Conservation (phyloP, 2,329 filamentous ascomycete genomes). For the Bisporella sp. region DNA sequence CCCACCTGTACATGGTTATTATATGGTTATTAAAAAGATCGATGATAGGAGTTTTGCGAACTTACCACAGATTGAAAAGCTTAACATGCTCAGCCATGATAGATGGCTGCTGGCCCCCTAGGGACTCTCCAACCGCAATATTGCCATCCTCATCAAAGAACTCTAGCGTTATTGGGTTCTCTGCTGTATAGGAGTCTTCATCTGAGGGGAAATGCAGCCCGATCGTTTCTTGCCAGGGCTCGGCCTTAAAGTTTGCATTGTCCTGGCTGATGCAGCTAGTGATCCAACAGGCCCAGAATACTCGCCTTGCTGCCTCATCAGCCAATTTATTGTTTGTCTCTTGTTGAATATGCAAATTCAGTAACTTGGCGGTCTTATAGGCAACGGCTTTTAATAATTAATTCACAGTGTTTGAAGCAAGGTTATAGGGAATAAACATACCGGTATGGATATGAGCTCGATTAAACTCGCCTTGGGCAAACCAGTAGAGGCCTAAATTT, state of each 20-base stretch:
- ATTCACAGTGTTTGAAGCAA: neutral
- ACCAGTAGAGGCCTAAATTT: constrained; percentile 14
- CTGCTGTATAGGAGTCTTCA: constrained; percentile 7
- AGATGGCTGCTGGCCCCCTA: constrained; percentile 1
- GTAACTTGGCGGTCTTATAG: constrained; percentile 6
- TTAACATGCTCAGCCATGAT: constrained; percentile 8
- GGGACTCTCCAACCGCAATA: neutral
- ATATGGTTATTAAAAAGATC: neutral
- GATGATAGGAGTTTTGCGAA: neutral
- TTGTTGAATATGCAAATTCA: constrained; percentile 5
- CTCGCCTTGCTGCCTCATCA: constrained; percentile 8
- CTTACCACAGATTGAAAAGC: constrained; percentile 11
- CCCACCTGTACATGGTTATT: constrained; percentile 7
- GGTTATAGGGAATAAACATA: constrained; percentile 1
- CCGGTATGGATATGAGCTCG: constrained; percentile 10
- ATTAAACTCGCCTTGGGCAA: constrained; percentile 7
- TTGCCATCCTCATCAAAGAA: constrained; percentile 10
- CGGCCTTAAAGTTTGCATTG: constrained; percentile 2
- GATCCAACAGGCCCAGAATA: constrained; percentile 13
- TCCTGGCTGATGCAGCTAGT: constrained; percentile 9
- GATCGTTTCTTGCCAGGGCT: constrained; percentile 10
- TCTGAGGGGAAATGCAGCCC: constrained; percentile 11
- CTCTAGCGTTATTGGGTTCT: constrained; percentile 4
- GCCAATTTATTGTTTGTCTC: neutral
- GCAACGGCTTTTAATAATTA: constrained; percentile 7